A percentile compares a stretch with the other conserved stretches of the same genome.
Evolutionary conservation across 371 early-diverging fungal genomes (phyloP).

Genomic region (Mucor irregularis): DNA sequence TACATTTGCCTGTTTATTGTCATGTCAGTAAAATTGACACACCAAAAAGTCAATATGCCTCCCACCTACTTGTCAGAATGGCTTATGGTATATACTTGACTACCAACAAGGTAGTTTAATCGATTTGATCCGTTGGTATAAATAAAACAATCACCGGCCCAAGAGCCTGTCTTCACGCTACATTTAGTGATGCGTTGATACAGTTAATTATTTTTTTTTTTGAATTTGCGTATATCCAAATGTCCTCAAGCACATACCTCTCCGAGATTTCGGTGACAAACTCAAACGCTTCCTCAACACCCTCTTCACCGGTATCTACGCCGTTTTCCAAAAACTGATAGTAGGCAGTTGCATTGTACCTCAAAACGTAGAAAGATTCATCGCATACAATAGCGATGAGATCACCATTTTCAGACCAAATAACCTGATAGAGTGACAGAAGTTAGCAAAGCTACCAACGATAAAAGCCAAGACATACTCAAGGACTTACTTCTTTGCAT

Average conservation of each 20-base stretch:
- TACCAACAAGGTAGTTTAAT: conserved; percentile 94
- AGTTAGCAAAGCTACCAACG: background rate
- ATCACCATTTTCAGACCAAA: conserved; percentile 95
- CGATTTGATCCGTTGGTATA: conserved; percentile 90
- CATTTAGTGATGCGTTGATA: too few species aligned
- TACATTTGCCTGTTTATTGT: conserved; percentile 83
- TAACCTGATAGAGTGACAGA: background rate
- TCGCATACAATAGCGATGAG: conserved; percentile 90
- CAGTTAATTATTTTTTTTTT: too few species aligned
- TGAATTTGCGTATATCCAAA: too few species aligned
- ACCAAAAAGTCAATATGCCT: too few species aligned
- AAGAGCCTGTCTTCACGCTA: conserved; percentile 88
- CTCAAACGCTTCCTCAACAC: conserved; percentile 95
- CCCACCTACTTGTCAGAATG: conserved; percentile 86
- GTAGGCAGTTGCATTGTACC: conserved; percentile 86
- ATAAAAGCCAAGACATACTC: background rate
- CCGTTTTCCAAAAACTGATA: conserved; percentile 75
- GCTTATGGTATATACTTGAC: conserved; percentile 87
- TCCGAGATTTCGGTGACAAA: conserved; percentile 91
- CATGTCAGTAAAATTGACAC: too few species aligned
- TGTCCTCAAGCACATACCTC: too few species aligned
- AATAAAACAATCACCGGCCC: conserved; percentile 98
- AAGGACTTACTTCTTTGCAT: conserved; percentile 70
- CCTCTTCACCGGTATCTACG: conserved; percentile 85
- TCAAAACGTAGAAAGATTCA: conserved; percentile 90